Evolutionary conservation across 164 flowering plant genomes (phyloP), one percentile per base, ranked within the genome.

Genomic region (Pachysandra terminalis): DNA sequence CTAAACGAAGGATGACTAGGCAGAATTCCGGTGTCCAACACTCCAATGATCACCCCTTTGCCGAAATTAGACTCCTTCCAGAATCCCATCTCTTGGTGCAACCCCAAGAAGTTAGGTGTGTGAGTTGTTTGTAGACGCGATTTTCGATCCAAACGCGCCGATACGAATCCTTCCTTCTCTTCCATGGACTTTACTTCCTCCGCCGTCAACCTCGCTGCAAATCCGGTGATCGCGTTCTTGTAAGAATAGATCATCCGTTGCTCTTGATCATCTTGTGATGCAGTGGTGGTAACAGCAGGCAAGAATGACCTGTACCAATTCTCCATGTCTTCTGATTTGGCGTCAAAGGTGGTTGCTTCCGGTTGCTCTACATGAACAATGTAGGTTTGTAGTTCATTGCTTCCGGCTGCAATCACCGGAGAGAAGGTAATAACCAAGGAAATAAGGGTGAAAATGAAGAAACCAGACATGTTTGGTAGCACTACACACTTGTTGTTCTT

Each of bases 1-100:
- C 73, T 69, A 40, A 86, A 82, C 0, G 87, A 82, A 19, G 81
- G 86, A 62, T 85, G 87, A 19, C 19, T 52, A 3, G 86, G 85
- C 5, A 61, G 5, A 10, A 82, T 59, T 8, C 86, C 86, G n/a
- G 70, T 54, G 60, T 87, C 91, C 19, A 87, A 5, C 3, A 84
- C 64, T 1, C 85, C 89, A 22, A 87, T 71, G 21, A 85, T 81
- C 56, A 80, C 80, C 6, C 87, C 83, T 23, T 75, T 75, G 0
- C 86, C 86, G 6, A 76, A 82, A 59, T 78, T 78, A 7, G 86
- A 80, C 6, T 68, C 68, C 57, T 57, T 64, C 90, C 85, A 83
- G 5, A 80, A 22, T 7, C 86, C 87, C 16, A 19, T 24, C 5
- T 75, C 56, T 48, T 61, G 73, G 37, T 78, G 61, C 73, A 86